Base-by-base conservation (phyloP, 768 basidiomycete species). In the Lactifluus subvellereus region DNA sequence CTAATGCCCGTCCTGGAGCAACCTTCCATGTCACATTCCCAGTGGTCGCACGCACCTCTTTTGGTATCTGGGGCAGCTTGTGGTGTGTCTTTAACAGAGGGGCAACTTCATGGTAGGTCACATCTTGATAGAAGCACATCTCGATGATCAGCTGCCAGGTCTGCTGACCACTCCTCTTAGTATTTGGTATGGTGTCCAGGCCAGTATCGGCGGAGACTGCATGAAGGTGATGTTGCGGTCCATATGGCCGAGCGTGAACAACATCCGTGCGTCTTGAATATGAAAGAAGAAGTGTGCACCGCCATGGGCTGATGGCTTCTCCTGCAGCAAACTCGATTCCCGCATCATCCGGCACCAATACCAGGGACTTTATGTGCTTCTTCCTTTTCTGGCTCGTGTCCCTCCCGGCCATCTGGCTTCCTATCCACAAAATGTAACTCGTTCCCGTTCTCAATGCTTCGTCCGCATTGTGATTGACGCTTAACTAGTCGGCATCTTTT, bases 361-460 rank as follows among this genome's bases (percentile, higher is more conserved):
- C 87, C n/a, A 80, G 82, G 57, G 84, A 89, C 74, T 89, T 87
- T 67, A 75, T 90, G 76, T 84, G 84, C 67, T 94, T 94, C 82
- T 87, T 94, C 79, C 77, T 94, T 61, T 94, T 92, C 78, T 93
- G 89, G 86, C 75, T 91, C 32, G 79, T 90, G 43, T 88, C 85
- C 37, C 80, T 92, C 35, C 89, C 88, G 9, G 84, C 86, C 18
- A 86, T 91, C 67, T 91, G 87, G 87, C 86, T 90, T 67, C 89
- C 88, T 11, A 84, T 91, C 53, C 89, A 93, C 76, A 81, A 87
- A 69, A 87, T 90, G 86, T 87, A 72, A 61, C 51, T 47, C 35
- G 61, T 42, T 22, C 53, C 61, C 62, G 57, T 38, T 32, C 37
- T 33, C 55, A 52, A 59, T 30, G 53, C 66, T 58, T 51, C 61